phyloP scores from a whole-genome alignment of 2,329 filamentous ascomycete genomes.

The Apiospora arundinis region DNA sequence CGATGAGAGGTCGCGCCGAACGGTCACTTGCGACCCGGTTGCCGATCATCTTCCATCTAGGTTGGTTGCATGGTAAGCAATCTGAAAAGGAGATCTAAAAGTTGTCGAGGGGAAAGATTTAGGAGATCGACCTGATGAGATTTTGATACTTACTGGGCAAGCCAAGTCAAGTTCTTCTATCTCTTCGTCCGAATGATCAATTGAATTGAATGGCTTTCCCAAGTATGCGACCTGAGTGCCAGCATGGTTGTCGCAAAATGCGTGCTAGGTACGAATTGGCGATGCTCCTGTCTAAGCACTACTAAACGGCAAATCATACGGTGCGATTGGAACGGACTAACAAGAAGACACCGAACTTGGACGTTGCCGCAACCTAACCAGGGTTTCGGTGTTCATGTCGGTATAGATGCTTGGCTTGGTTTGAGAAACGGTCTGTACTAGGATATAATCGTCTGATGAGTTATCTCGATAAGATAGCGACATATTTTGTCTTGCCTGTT shows the following conservation, averaged over 20 bases:
- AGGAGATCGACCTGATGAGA: not conserved
- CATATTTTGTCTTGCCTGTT: not conserved
- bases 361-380: not conserved
- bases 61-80: not conserved
- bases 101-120: not conserved
- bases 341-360: not conserved
- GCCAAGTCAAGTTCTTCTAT: not conserved
- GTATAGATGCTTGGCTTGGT: not conserved
- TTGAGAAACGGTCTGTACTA: not conserved
- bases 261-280: not conserved
- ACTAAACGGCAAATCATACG: not conserved
- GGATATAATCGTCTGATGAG: not conserved
- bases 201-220: not conserved
- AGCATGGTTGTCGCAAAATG: not conserved
- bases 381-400: not conserved
- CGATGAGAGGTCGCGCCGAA: conserved; percentile 13
- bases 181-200: not conserved
- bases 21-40: not conserved
- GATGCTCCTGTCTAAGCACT: not conserved
- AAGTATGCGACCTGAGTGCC: not conserved
- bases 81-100: not conserved
- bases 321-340: not conserved
- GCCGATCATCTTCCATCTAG: conserved; percentile 6
- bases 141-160: not conserved
- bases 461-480: not conserved